Evolutionary conservation across 2,329 filamentous ascomycete species (phyloP).

Genomic region (Cercospora berteroae): DNA sequence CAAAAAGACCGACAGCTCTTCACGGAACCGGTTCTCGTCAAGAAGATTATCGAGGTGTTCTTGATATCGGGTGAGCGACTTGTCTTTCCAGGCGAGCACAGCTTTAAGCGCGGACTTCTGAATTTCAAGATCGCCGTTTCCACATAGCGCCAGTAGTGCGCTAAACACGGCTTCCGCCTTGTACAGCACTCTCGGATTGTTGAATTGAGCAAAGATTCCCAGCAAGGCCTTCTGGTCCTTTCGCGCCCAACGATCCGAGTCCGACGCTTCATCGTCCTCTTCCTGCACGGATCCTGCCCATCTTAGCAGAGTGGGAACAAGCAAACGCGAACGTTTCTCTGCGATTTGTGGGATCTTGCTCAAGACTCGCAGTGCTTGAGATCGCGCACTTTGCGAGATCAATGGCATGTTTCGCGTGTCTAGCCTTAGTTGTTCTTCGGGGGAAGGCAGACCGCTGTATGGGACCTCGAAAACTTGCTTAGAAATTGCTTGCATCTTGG

Average conservation of each 20-base stretch:
- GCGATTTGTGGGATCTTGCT: slow-evolving; percentile 70
- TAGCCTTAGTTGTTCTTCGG: slow-evolving; percentile 21
- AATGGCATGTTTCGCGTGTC: slow-evolving; percentile 19
- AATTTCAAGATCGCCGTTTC: slow-evolving; percentile 85
- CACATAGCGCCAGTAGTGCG: slow-evolving; percentile 70
- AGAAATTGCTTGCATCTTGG: slow-evolving; percentile 56
- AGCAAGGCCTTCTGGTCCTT: slow-evolving; percentile 83
- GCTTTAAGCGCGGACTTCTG: slow-evolving; percentile 83
- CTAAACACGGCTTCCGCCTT: slow-evolving; percentile 72
- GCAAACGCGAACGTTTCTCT: slow-evolving; percentile 78
- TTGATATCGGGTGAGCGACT: slow-evolving; percentile 71
- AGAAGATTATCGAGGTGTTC: slow-evolving; percentile 83
- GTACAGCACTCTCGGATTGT: slow-evolving; percentile 81
- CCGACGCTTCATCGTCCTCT: slow-evolving; percentile 15
- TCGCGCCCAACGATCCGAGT: slow-evolving; percentile 58
- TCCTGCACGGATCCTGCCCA: slow-evolving; percentile 63
- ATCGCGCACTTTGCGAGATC: slow-evolving; percentile 45
- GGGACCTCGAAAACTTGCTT: slow-evolving; percentile 54
- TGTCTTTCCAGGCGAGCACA: slow-evolving; percentile 84
- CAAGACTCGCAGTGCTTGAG: slow-evolving; percentile 77
- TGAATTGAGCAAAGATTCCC: slow-evolving; percentile 76
- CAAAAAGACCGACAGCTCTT: slow-evolving; percentile 87
- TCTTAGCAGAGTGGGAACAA: slow-evolving; percentile 81
- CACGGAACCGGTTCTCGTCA: slow-evolving; percentile 87
- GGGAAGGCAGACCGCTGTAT: slow-evolving; percentile 33